A percentile compares a stretch with the other conserved stretches of the same genome.
phyloP scores from a whole-genome alignment of 805 yeast genomes.

The Nakazawaea populi region DNA sequence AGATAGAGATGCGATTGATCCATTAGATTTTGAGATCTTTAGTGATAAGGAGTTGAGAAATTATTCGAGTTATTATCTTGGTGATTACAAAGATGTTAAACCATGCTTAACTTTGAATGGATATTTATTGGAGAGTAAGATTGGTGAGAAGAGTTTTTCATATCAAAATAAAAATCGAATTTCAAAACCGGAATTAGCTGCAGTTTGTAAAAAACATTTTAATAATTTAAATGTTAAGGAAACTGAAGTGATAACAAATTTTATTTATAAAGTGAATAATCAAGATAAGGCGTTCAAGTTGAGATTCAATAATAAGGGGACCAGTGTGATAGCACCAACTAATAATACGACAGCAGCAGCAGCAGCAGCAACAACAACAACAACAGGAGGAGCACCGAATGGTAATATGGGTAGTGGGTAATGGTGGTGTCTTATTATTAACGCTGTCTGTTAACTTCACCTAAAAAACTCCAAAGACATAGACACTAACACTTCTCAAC shows the following conservation, averaged over 20 bases:
- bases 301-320: slow-evolving; percentile 25
- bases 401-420: too few relatives aligned
- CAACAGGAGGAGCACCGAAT: not conserved
- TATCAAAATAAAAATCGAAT: slow-evolving; percentile 38
- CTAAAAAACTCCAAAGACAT: too few relatives aligned
- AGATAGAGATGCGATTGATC: slow-evolving; percentile 43
- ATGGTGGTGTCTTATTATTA: too few relatives aligned
- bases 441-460: too few relatives aligned
- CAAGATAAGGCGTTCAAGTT: slow-evolving; percentile 39
- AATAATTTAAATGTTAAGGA: slow-evolving; percentile 56
- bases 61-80: slow-evolving; percentile 51
- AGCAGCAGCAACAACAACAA: not conserved
- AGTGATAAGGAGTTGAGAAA: slow-evolving; percentile 60
- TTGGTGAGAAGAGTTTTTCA: slow-evolving; percentile 65
- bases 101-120: slow-evolving; percentile 65
- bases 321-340: not conserved
- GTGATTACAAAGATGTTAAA: slow-evolving; percentile 29
- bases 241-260: slow-evolving; percentile 81
- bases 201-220: slow-evolving; percentile 65
- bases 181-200: slow-evolving; percentile 54
- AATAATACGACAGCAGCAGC: not conserved
- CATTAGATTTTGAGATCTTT: slow-evolving; percentile 64
- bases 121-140: slow-evolving; percentile 57
- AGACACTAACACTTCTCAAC: too few relatives aligned
- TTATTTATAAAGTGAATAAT: slow-evolving; percentile 78